A percentile compares a stretch with the other conserved stretches of the same genome.
phyloP scores from a whole-genome alignment of 257 asterid genomes.

The Anisodus tanguticus region DNA sequence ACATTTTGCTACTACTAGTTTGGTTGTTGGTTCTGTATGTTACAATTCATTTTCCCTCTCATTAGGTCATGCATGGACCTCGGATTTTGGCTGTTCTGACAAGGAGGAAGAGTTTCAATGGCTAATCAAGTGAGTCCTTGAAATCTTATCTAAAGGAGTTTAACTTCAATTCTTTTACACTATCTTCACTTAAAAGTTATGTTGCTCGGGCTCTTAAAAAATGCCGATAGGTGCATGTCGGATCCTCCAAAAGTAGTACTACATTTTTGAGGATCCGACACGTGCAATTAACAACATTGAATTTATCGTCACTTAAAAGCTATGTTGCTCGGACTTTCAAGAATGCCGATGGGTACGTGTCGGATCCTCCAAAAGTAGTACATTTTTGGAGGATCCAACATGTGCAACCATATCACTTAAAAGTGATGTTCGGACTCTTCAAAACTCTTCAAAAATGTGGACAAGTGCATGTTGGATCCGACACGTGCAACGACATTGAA shows the following conservation, averaged over 20 bases:
- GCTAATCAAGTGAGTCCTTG: conserved; percentile 74
- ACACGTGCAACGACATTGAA: neutral
- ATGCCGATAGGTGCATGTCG: neutral
- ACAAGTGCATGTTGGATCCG: neutral
- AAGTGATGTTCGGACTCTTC: too few relatives aligned
- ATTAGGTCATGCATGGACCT: conserved; percentile 98
- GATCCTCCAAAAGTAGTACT: neutral
- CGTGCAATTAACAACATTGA: neutral
- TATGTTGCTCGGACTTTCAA: too few relatives aligned
- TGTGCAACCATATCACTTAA: too few relatives aligned
- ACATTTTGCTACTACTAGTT: neutral
- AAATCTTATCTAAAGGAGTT: neutral
- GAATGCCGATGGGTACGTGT: too few relatives aligned
- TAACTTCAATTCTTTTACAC: neutral
- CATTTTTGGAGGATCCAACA: too few relatives aligned
- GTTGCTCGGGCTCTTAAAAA: neutral
- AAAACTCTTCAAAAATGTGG: too few relatives aligned
- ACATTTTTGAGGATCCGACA: neutral
- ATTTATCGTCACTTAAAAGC: neutral
- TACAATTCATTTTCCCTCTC: conserved; percentile 15
- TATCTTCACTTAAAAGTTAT: neutral
- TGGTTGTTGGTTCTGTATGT: neutral
- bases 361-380: too few relatives aligned
- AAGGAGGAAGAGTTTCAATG: conserved; percentile 89
- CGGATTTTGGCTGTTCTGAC: conserved; percentile 96